phyloP scores from a whole-genome alignment of 805 yeast species.

The Metschnikowia rubicola region DNA sequence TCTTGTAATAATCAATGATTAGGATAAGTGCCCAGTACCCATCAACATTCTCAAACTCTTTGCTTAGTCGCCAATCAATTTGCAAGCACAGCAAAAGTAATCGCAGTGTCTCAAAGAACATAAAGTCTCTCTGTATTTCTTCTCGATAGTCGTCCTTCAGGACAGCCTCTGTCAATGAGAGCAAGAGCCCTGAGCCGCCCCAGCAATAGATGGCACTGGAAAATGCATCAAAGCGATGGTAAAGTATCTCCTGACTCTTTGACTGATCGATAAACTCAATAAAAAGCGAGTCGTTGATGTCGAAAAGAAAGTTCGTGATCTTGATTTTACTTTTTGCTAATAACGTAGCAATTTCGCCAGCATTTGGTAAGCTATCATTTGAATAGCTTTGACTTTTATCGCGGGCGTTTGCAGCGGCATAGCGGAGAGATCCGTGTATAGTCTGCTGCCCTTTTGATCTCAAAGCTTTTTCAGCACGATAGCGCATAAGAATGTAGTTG shows the following conservation, averaged over 20 bases:
- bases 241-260: conserved; percentile 8
- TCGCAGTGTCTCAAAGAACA: conserved; percentile 33
- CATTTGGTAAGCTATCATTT: conserved; percentile 3
- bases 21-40: conserved; percentile 61
- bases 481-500: conserved; percentile 4
- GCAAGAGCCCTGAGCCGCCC: conserved; percentile 50
- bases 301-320: conserved; percentile 14
- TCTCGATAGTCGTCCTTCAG: conserved; percentile 24
- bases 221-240: conserved; percentile 26
- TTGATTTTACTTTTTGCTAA: conserved; percentile 4
- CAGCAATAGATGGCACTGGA: conserved; percentile 37
- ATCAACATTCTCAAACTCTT: conserved; percentile 56
- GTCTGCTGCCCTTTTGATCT: neutral
- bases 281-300: conserved; percentile 11
- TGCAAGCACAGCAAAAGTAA: conserved; percentile 43
- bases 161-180: conserved; percentile 46
- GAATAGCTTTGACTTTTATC: neutral
- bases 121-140: conserved; percentile 15
- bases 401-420: too few relatives aligned
- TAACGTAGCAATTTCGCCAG: neutral
- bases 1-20: conserved; percentile 46
- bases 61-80: conserved; percentile 48
- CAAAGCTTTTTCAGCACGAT: conserved; percentile 1
- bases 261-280: conserved; percentile 10
- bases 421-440: neutral